Conservation (phyloP, 2,329 filamentous ascomycete genomes). For the Ophiosphaerella narmari region DNA sequence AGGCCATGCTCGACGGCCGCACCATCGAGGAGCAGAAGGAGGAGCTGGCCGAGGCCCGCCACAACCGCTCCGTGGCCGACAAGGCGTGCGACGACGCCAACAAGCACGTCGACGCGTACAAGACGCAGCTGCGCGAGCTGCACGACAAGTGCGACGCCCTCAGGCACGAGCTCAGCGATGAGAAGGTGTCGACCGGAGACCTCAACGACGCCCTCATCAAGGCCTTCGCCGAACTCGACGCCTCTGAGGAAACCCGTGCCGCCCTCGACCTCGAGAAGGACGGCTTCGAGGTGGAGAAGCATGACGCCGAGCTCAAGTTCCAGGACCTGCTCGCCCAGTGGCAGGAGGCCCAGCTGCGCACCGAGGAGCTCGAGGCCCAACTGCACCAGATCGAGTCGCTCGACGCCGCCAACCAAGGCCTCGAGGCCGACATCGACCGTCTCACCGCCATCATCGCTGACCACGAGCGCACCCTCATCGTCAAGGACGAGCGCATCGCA, state of each 20-base stretch:
- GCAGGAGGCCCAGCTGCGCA: constrained; percentile 5
- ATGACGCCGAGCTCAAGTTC: constrained; percentile 11
- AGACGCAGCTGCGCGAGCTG: neutral
- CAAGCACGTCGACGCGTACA: neutral
- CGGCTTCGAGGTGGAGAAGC: constrained; percentile 1
- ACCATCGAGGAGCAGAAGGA: neutral
- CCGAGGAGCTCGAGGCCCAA: constrained; percentile 12
- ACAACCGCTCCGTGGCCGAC: neutral
- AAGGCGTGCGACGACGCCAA: neutral
- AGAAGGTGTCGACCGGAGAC: neutral
- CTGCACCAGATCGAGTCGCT: constrained; percentile 6
- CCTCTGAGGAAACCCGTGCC: neutral
- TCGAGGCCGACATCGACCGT: constrained; percentile 17
- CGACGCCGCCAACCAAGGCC: neutral
- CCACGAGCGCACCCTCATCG: constrained; percentile 17
- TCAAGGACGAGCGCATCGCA: constrained; percentile 33
- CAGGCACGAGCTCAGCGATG: constrained; percentile 2
- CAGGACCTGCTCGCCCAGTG: constrained; percentile 16
- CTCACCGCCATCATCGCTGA: constrained; percentile 8
- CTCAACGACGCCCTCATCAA: constrained; percentile 4
- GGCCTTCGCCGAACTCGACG: constrained; percentile 7
- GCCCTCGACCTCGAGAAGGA: constrained; percentile 9
- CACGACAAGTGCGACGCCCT: neutral
- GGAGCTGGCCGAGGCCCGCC: neutral
- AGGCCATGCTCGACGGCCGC: neutral